Evolutionary conservation across 2,329 filamentous ascomycete genomes (phyloP).

Genomic region (Claviceps monticola): DNA sequence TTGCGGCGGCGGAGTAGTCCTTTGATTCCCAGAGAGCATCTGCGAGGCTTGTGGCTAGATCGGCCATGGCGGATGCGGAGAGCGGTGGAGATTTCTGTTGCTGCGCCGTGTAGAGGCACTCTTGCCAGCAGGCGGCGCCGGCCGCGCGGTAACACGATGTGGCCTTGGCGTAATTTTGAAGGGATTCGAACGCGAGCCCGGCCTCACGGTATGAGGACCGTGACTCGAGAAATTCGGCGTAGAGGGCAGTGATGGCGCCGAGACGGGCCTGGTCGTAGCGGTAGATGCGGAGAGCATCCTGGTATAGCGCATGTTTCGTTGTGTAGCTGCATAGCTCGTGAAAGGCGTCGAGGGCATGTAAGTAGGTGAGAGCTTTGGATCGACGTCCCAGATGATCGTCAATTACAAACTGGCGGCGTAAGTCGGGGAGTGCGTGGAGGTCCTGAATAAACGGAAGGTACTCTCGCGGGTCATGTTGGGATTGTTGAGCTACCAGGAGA

Average conservation of each 20-base stretch:
- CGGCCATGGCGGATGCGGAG: slow-evolving; percentile 41
- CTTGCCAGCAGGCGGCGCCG: slow-evolving; percentile 68
- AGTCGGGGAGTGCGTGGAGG: slow-evolving; percentile 57
- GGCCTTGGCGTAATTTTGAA: slow-evolving; percentile 59
- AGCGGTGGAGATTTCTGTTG: slow-evolving; percentile 50
- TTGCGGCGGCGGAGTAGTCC: slow-evolving; percentile 67
- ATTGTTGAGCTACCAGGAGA: slow-evolving; percentile 84
- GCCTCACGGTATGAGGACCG: slow-evolving; percentile 73
- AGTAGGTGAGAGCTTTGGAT: slow-evolving; percentile 61
- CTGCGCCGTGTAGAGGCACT: slow-evolving; percentile 70
- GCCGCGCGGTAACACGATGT: slow-evolving; percentile 74
- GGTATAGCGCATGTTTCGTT: slow-evolving; percentile 67
- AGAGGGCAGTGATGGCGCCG: slow-evolving; percentile 56
- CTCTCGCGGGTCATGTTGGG: slow-evolving; percentile 87
- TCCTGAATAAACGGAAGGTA: slow-evolving; percentile 90
- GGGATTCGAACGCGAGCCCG: slow-evolving; percentile 79
- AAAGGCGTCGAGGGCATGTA: slow-evolving; percentile 61
- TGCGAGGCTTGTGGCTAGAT: slow-evolving; percentile 61
- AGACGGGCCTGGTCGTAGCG: slow-evolving; percentile 63
- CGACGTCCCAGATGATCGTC: slow-evolving; percentile 74
- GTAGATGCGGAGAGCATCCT: slow-evolving; percentile 63
- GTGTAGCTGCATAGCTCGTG: slow-evolving; percentile 68
- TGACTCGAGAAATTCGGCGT: slow-evolving; percentile 63
- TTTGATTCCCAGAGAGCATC: slow-evolving; percentile 73
- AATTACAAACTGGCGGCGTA: slow-evolving; percentile 68